These are phyloP conservation scores for Kickxella alabastrina DNA, from an alignment of 192 early-diverging fungal species.

Conservation along the genomic window DNA sequence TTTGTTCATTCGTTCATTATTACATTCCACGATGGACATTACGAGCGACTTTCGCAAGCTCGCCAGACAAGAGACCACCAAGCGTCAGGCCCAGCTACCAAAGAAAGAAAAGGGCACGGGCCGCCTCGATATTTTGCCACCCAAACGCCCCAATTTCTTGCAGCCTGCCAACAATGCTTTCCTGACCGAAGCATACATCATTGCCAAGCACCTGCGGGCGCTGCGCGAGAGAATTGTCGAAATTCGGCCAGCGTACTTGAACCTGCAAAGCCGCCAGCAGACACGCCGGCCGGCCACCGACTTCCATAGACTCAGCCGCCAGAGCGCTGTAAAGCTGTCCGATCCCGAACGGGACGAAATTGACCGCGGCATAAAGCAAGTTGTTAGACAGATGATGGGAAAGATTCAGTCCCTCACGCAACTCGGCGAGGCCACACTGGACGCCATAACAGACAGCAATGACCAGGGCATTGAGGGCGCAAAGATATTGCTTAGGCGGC, in stretches of 20 bases:
- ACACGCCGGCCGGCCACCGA: constrained; percentile 1
- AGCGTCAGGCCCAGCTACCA: constrained; percentile 2
- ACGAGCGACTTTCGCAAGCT: constrained; percentile 27
- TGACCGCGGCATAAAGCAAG: constrained; percentile 58
- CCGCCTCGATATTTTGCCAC: constrained; percentile 28
- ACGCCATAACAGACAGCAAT: constrained; percentile 15
- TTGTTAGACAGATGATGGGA: constrained; percentile 55
- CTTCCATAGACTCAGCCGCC: background rate
- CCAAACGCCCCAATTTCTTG: constrained; percentile 21
- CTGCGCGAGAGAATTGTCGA: constrained; percentile 52
- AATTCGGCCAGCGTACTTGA: constrained; percentile 56
- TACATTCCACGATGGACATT: constrained; percentile 22
- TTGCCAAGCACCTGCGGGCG: constrained; percentile 55
- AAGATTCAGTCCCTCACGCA: constrained; percentile 58
- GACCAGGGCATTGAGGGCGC: constrained; percentile 1
- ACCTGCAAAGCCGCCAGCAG: constrained; percentile 21
- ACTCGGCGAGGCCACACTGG: constrained; percentile 46
- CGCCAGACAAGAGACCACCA: constrained; percentile 5
- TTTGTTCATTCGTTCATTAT: too few relatives aligned
- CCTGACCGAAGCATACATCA: constrained; percentile 57
- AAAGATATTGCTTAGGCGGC: constrained; percentile 37
- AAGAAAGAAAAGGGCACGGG: constrained; percentile 5
- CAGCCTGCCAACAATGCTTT: constrained; percentile 44
- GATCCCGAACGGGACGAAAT: constrained; percentile 67
- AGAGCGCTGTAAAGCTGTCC: constrained; percentile 37